Evolutionary conservation across 495 filamentous ascomycete genomes (phyloP).

Genomic region (Chaetomium fimeti): DNA sequence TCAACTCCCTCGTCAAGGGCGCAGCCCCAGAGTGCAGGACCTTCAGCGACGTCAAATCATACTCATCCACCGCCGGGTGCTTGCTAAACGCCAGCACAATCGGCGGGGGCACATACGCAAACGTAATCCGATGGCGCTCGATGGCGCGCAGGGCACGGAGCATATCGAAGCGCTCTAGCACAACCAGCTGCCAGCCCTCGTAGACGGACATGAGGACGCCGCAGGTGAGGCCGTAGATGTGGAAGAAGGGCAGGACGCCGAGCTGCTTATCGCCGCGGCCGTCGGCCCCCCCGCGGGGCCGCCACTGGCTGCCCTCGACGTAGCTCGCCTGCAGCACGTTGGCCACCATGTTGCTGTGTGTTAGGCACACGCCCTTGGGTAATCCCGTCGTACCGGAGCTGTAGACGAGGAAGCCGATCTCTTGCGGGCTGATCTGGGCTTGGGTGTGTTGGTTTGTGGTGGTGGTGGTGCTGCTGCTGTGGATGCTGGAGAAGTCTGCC

Average conservation of each 20-base stretch:
- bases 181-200: conserved; percentile 64
- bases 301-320: conserved; percentile 60
- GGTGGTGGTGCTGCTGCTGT: conserved; percentile 54
- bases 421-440: too few species aligned
- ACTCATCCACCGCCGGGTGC: conserved; percentile 69
- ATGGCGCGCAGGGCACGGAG: conserved; percentile 72
- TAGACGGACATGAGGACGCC: conserved; percentile 50
- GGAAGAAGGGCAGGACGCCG: conserved; percentile 88
- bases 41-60: conserved; percentile 73
- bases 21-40: conserved; percentile 91
- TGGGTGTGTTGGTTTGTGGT: conserved; percentile 29
- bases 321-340: conserved; percentile 56
- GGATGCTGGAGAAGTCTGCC: conserved; percentile 65
- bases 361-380: conserved; percentile 92
- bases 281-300: conserved; percentile 58
- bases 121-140: conserved; percentile 72
- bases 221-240: conserved; percentile 65
- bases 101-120: conserved; percentile 80
- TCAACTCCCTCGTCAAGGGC: conserved; percentile 79
- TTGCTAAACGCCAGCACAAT: conserved; percentile 80
- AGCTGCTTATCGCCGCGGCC: conserved; percentile 68
- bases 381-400: conserved; percentile 86
- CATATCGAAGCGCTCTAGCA: conserved; percentile 85
- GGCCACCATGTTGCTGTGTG: conserved; percentile 75
- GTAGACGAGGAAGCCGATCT: conserved; percentile 72